Percentiles rank a stretch among this genome's conserved stretches.
phyloP scores from a whole-genome alignment of 2,329 filamentous ascomycete species.

The Hysterium pulicare region DNA sequence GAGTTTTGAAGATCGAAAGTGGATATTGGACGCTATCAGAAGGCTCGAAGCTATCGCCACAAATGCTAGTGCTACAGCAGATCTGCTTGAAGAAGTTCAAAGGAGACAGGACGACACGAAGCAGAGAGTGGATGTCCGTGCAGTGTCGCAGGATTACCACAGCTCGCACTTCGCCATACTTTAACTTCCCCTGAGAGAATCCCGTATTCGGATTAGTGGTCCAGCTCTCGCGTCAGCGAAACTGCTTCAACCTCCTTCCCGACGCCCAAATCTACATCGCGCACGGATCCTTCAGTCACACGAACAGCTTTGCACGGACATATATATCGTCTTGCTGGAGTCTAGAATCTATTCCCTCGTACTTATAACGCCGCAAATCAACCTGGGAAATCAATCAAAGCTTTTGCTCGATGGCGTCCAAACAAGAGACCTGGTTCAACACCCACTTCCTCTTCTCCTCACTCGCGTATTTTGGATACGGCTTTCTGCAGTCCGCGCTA shows the following conservation, averaged over 20 bases:
- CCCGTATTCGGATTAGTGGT: too few species aligned
- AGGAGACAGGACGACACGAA: slow-evolving; percentile 35
- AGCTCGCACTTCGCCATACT: slow-evolving; percentile 55
- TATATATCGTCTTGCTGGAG: too few species aligned
- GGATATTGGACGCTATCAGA: slow-evolving; percentile 52
- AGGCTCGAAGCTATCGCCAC: slow-evolving; percentile 37
- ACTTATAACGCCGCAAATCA: too few species aligned
- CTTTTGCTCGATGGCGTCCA: slow-evolving; percentile 29
- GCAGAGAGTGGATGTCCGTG: slow-evolving; percentile 37
- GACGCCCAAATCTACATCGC: too few species aligned
- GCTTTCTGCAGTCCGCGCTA: slow-evolving; percentile 52
- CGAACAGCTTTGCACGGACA: too few species aligned
- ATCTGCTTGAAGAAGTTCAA: slow-evolving; percentile 40
- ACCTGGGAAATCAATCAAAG: slow-evolving; percentile 1
- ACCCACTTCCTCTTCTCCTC: slow-evolving; percentile 48
- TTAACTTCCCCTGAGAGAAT: slow-evolving; percentile 25
- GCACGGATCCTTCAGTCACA: too few species aligned
- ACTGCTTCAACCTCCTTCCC: too few species aligned
- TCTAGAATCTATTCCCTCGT: too few species aligned
- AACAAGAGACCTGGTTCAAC: slow-evolving; percentile 28
- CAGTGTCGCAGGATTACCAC: slow-evolving; percentile 44
- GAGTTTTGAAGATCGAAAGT: slow-evolving; percentile 45
- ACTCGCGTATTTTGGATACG: slow-evolving; percentile 51
- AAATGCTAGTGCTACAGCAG: slow-evolving; percentile 40
- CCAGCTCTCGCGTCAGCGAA: too few species aligned